These are phyloP conservation scores for Emericellopsis atlantica DNA, from an alignment of 2,329 filamentous ascomycete genomes.

Conservation along the genomic window DNA sequence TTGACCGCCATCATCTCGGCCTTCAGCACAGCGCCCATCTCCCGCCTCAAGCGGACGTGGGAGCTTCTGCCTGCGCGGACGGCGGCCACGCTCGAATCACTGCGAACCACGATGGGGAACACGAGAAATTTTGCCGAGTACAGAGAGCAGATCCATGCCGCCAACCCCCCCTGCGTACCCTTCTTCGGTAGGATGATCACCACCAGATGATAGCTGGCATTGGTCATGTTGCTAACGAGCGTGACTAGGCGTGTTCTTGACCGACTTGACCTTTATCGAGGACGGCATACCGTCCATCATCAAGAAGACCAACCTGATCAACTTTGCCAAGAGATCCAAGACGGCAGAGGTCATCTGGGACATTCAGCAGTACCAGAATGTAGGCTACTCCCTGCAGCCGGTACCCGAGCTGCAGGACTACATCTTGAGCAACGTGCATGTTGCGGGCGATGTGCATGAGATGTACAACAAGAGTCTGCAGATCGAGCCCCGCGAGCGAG, in stretches of 20 bases:
- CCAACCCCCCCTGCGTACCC: slow-evolving; percentile 93
- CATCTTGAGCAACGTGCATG: slow-evolving; percentile 91
- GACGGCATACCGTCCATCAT: slow-evolving; percentile 94
- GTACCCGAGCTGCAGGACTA: slow-evolving; percentile 93
- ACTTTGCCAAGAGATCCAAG: slow-evolving; percentile 96
- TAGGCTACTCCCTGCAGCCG: slow-evolving; percentile 82
- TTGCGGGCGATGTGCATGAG: slow-evolving; percentile 90
- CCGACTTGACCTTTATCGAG: slow-evolving; percentile 96
- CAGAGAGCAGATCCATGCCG: slow-evolving; percentile 79
- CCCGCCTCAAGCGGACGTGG: slow-evolving; percentile 89
- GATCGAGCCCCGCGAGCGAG: slow-evolving; percentile 87
- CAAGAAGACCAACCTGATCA: slow-evolving; percentile 94
- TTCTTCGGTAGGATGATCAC: slow-evolving; percentile 61
- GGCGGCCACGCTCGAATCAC: slow-evolving; percentile 67
- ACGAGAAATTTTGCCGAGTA: slow-evolving; percentile 98
- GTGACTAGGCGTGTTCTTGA: slow-evolving; percentile 77
- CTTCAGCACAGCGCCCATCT: slow-evolving; percentile 85
- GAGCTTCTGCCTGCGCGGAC: slow-evolving; percentile 82
- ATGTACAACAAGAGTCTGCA: slow-evolving; percentile 97
- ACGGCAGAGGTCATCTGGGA: slow-evolving; percentile 97
- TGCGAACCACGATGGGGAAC: slow-evolving; percentile 91
- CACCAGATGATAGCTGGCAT: neutral
- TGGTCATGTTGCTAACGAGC: neutral
- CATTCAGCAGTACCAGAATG: slow-evolving; percentile 97
- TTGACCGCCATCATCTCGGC: slow-evolving; percentile 96